phyloP scores from a whole-genome alignment of 257 asterid genomes.

The Mentha longifolia region DNA sequence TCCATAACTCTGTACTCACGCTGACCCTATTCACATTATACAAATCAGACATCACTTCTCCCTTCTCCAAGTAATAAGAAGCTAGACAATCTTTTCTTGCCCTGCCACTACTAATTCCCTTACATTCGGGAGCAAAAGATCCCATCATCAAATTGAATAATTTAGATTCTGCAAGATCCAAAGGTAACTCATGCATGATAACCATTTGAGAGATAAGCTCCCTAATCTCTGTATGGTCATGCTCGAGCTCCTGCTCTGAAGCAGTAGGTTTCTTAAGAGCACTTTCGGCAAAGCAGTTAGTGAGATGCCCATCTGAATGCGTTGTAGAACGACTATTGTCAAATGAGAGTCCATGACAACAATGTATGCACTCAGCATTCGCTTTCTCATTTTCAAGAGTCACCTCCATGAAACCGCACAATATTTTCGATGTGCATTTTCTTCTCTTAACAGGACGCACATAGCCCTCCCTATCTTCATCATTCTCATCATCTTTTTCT shows the following conservation, averaged over 20 bases:
- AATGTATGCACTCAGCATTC: too few relatives aligned
- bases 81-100: neutral
- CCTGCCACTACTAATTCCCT: neutral
- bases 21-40: neutral
- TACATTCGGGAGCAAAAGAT: neutral
- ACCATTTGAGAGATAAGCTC: neutral
- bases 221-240: neutral
- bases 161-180: neutral
- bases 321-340: too few relatives aligned
- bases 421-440: neutral
- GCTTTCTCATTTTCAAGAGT: too few relatives aligned
- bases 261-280: neutral
- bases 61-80: neutral
- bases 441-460: neutral
- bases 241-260: neutral
- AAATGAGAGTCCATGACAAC: too few relatives aligned
- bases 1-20: constrained; percentile 11
- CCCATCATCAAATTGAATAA: neutral
- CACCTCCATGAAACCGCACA: neutral
- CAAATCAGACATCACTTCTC: neutral
- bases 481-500: neutral
- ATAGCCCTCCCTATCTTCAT: too few relatives aligned
- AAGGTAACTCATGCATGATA: neutral
- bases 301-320: neutral
- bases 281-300: neutral